These are phyloP conservation scores for Phyllosticta capitalensis DNA, from an alignment of 2,329 filamentous ascomycete species.

Conservation along the genomic window DNA sequence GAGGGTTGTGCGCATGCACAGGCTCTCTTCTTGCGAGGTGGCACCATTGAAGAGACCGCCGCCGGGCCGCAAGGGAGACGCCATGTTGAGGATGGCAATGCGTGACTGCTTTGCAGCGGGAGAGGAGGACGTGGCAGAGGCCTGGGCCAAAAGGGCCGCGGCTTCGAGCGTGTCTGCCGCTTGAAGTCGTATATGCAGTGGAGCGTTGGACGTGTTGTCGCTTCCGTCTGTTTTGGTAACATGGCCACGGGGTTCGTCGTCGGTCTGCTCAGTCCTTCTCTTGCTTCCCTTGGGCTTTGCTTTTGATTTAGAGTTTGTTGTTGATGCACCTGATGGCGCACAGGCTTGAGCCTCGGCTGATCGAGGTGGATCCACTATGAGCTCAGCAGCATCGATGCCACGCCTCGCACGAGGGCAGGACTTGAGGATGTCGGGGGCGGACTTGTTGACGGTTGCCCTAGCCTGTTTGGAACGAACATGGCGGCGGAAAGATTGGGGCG, in stretches of 20 bases:
- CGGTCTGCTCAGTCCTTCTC: constrained; percentile 3
- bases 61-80: constrained; percentile 50
- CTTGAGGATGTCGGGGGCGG: constrained; percentile 47
- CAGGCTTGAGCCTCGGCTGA: background rate
- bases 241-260: constrained; percentile 2
- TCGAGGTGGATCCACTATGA: constrained; percentile 34
- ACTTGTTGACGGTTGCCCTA: constrained; percentile 48
- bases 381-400: constrained; percentile 44
- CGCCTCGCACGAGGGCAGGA: constrained; percentile 46
- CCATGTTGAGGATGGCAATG: constrained; percentile 54
- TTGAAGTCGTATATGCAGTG: constrained; percentile 35
- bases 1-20: constrained; percentile 52
- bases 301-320: constrained; percentile 1
- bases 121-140: constrained; percentile 4
- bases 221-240: background rate
- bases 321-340: constrained; percentile 3
- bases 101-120: constrained; percentile 23
- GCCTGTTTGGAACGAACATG: constrained; percentile 43
- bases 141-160: constrained; percentile 30
- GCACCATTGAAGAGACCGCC: constrained; percentile 53
- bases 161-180: constrained; percentile 46
- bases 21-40: constrained; percentile 51
- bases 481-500: constrained; percentile 25
- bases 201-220: background rate
- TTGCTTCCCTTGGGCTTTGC: constrained; percentile 13